Base-by-base conservation (phyloP, 768 basidiomycete genomes). In the Filobasidium floriforme region DNA sequence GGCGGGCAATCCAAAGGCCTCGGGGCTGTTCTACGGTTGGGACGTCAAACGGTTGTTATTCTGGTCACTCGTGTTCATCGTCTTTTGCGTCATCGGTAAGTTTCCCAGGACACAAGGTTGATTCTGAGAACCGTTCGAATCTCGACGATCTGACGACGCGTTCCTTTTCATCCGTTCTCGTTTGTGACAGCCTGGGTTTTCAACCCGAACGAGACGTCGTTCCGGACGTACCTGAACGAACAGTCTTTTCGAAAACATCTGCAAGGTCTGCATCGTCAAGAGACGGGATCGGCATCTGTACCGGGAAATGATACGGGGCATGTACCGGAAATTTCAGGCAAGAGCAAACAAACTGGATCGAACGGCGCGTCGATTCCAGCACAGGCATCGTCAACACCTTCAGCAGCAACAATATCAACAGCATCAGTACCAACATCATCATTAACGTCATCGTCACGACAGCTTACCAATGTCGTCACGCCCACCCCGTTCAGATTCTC, bases 171-270 rank as follows among this genome's bases (percentile, higher is more conserved):
- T 41, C 59, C 37, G 15, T 32, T 24, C n/a, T 60, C 44, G 29
- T 32, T n/a, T 22, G 29, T 22, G n/a, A 37, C 81, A 97, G 94
- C 93, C 59, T 92, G 92, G 82, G 85, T 93, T 76, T 90, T 92
- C 41, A 98, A 97, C 79, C 94, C 94, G 26, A 86, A 88, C 64
- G 92, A 97, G 79, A 87, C 87, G 57, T 92, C 92, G 7, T 97
- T 99, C 80, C 87, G 93, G 61, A 83, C 91, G 22, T 93, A 90
- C 80, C 87, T 98, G 71, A 98, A 93, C n/a, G 92, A 96, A 75
- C 89, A 90, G 75, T 93, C 92, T 28, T 97, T 99, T 78, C 89
- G 93, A 61, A 89, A 90, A 63, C 92, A 97, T 78, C 84, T 97
- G 67, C 89, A 86, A 67, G 87, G 87, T 63, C 85, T 96, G 73